Evolutionary conservation across 2,329 filamentous ascomycete genomes (phyloP).

Genomic region (Colletotrichum brevisporum): DNA sequence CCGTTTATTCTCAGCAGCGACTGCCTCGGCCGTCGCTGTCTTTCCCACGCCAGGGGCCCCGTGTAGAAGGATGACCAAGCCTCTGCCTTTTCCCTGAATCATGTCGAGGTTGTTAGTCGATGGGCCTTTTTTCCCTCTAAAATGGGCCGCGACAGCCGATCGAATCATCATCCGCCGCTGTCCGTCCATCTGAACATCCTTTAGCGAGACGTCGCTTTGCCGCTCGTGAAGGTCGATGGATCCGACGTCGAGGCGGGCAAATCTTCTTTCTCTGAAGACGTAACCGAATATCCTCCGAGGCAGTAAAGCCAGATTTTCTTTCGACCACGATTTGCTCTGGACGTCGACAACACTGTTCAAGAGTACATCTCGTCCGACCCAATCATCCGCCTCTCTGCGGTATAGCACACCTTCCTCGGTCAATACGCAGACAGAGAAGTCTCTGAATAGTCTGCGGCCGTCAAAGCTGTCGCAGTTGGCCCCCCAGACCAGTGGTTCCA

Average conservation of each 20-base stretch:
- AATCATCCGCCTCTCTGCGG: neutral
- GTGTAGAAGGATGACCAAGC: conserved; percentile 27
- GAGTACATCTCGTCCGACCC: neutral
- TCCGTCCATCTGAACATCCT: neutral
- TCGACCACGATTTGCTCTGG: neutral
- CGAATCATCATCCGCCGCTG: conserved; percentile 7
- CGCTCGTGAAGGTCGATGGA: neutral
- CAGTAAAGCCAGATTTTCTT: neutral
- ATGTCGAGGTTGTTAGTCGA: neutral
- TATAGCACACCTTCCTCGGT: neutral
- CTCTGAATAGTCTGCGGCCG: neutral
- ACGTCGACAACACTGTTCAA: neutral
- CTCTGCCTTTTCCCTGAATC: conserved; percentile 22
- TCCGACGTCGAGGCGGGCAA: neutral
- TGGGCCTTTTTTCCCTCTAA: neutral
- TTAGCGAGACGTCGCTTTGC: neutral
- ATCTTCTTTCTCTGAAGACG: neutral
- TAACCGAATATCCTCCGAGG: neutral
- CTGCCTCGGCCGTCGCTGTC: conserved; percentile 33
- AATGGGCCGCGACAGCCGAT: conserved; percentile 6
- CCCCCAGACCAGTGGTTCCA: neutral
- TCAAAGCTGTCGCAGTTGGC: neutral
- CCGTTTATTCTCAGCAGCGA: conserved; percentile 43
- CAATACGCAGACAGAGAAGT: neutral
- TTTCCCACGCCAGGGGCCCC: conserved; percentile 20